phyloP scores from a whole-genome alignment of 306 rosid species.

The Sicyos baderoa region DNA sequence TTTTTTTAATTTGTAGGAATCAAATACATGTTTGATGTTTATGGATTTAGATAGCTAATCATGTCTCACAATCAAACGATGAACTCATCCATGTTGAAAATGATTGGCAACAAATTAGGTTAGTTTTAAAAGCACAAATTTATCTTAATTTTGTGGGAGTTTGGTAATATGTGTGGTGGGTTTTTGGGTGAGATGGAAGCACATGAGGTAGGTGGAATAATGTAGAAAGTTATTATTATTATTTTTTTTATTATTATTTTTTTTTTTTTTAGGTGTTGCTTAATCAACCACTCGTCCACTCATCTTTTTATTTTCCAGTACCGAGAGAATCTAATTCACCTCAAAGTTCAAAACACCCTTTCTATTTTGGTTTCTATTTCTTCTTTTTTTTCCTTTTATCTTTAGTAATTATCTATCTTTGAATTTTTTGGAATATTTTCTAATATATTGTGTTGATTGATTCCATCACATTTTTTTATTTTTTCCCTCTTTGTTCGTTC shows the following conservation, averaged over 20 bases:
- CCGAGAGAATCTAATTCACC: conserved; percentile 14
- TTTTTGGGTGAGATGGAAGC: conserved; percentile 5
- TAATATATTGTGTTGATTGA: too few relatives aligned
- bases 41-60: too few relatives aligned
- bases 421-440: not conserved
- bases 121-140: too few relatives aligned
- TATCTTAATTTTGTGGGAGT: not conserved
- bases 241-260: not conserved
- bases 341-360: not conserved
- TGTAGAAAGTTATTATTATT: not conserved
- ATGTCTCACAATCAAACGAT: too few relatives aligned
- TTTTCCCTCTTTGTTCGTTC: too few relatives aligned
- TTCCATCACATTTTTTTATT: too few relatives aligned
- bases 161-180: not conserved
- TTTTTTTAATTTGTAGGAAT: too few relatives aligned
- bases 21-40: too few relatives aligned
- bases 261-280: not conserved
- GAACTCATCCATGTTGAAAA: too few relatives aligned
- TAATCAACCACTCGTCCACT: not conserved
- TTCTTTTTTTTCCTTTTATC: too few relatives aligned
- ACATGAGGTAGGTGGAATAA: conserved; percentile 16
- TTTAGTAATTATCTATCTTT: not conserved
- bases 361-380: not conserved
- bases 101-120: too few relatives aligned
- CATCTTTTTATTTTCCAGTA: not conserved